Conservation (phyloP, 768 basidiomycete species). For the Tulasnella sp. region DNA sequence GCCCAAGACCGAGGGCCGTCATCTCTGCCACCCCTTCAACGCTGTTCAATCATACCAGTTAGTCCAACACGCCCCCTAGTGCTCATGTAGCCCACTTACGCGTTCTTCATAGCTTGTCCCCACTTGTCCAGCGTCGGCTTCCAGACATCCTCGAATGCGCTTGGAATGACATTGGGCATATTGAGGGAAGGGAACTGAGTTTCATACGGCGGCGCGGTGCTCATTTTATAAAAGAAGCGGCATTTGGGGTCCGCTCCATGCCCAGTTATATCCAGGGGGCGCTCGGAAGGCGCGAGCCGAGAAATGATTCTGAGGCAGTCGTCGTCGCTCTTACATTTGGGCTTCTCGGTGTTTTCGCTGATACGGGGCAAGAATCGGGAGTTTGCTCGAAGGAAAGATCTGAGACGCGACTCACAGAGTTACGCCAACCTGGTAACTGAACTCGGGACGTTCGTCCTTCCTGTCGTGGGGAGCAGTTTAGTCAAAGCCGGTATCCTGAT, state of each 20-base stretch:
- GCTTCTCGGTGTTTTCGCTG: constrained; percentile 71
- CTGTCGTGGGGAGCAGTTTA: not conserved
- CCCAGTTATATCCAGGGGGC: constrained; percentile 61
- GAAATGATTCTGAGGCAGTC: constrained; percentile 76
- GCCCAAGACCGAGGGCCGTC: constrained; percentile 73
- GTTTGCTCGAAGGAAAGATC: constrained; percentile 4
- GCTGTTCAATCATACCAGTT: constrained; percentile 34
- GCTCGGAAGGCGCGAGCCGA: constrained; percentile 61
- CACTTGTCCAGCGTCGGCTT: constrained; percentile 68
- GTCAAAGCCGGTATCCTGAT: not conserved
- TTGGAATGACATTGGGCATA: constrained; percentile 75
- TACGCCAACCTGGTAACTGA: constrained; percentile 87
- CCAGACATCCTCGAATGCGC: constrained; percentile 58
- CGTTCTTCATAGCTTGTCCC: constrained; percentile 81
- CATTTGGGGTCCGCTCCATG: constrained; percentile 84
- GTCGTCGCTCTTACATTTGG: constrained; percentile 74
- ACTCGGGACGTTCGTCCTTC: constrained; percentile 74
- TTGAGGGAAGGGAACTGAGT: constrained; percentile 71
- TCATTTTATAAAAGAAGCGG: constrained; percentile 88
- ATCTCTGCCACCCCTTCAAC: constrained; percentile 84
- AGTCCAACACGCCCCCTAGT: not conserved
- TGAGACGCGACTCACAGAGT: constrained; percentile 53
- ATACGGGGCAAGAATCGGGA: not conserved
- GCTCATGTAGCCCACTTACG: constrained; percentile 43
- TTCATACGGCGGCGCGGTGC: constrained; percentile 61